A percentile compares a stretch with the other conserved stretches of the same genome.
These are phyloP conservation scores for Sphenostylis stenocarpa DNA, from an alignment of 306 rosid genomes.

Conservation along the genomic window DNA sequence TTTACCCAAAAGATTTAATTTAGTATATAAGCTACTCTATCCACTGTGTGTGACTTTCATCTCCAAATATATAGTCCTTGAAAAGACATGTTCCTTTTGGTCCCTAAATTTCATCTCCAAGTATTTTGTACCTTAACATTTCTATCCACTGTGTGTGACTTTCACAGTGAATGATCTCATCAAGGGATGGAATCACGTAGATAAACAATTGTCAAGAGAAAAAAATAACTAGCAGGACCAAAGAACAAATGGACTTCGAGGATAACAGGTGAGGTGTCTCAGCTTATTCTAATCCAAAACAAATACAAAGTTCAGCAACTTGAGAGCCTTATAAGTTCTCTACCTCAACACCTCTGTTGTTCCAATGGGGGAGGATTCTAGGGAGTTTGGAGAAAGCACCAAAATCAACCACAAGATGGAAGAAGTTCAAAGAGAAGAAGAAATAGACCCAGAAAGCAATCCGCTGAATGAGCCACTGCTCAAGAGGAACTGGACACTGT, in stretches of 20 bases:
- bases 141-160: background rate
- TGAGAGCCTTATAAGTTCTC: slow-evolving; percentile 5
- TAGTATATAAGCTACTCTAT: background rate
- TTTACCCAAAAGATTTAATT: background rate
- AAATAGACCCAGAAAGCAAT: slow-evolving; percentile 57
- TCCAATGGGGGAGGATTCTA: slow-evolving; percentile 53
- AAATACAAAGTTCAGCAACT: background rate
- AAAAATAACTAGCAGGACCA: background rate
- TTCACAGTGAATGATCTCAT: slow-evolving; percentile 5
- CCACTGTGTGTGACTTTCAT: no score
- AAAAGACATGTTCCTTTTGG: background rate
- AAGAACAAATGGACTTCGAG: slow-evolving; percentile 13
- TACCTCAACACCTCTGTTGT: slow-evolving; percentile 4
- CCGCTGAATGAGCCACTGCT: slow-evolving; percentile 52
- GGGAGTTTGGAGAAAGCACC: slow-evolving; percentile 38
- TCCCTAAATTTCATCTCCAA: background rate
- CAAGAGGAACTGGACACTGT: slow-evolving; percentile 65
- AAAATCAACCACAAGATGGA: slow-evolving; percentile 37
- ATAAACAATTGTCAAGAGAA: slow-evolving; percentile 6
- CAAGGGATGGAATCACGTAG: slow-evolving; percentile 7
- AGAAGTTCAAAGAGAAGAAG: slow-evolving; percentile 36
- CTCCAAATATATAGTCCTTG: no score
- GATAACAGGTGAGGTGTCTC: slow-evolving; percentile 23
- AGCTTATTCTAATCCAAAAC: slow-evolving; percentile 26
- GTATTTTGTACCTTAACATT: background rate